A percentile compares a stretch with the other conserved stretches of the same genome.
Conservation (phyloP, 495 filamentous ascomycete species). For the Neurospora sp. region DNA sequence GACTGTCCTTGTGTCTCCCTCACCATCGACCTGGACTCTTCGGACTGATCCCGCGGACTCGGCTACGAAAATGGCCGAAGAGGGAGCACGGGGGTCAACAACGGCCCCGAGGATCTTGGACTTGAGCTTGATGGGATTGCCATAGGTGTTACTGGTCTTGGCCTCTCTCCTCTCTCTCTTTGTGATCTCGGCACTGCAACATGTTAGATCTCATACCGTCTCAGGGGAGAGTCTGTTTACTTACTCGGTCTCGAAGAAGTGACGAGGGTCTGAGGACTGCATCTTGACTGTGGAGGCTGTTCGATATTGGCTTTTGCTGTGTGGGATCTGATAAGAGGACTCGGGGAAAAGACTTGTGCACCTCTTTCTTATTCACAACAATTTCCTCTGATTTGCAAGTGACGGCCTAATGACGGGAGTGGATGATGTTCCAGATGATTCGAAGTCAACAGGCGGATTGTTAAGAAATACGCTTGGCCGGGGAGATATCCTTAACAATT, state of each 20-base stretch:
- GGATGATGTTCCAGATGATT: background rate
- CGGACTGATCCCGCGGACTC: slow-evolving; percentile 73
- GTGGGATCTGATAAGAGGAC: background rate
- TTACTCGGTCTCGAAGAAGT: slow-evolving; percentile 90
- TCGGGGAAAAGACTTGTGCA: too few relatives aligned
- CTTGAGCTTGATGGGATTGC: slow-evolving; percentile 66
- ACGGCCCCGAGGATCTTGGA: slow-evolving; percentile 78
- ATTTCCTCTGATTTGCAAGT: background rate
- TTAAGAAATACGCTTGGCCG: accelerated
- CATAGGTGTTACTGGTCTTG: slow-evolving; percentile 76
- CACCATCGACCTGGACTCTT: slow-evolving; percentile 57
- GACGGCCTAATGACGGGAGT: background rate
- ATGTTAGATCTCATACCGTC: slow-evolving; percentile 3
- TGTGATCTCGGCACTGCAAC: slow-evolving; percentile 56
- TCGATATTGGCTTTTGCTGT: background rate
- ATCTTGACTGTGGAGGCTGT: slow-evolving; percentile 6
- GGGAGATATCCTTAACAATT: background rate
- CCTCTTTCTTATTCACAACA: background rate
- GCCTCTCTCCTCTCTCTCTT: slow-evolving; percentile 60
- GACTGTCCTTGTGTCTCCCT: slow-evolving; percentile 28
- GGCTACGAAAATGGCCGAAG: slow-evolving; percentile 59
- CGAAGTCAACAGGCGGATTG: background rate
- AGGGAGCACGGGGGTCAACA: slow-evolving; percentile 51
- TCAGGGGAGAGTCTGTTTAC: slow-evolving; percentile 14
- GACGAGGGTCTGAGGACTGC: slow-evolving; percentile 27